Evolutionary conservation across 2,329 filamentous ascomycete genomes (phyloP).

Genomic region (Epichloe hybrida): DNA sequence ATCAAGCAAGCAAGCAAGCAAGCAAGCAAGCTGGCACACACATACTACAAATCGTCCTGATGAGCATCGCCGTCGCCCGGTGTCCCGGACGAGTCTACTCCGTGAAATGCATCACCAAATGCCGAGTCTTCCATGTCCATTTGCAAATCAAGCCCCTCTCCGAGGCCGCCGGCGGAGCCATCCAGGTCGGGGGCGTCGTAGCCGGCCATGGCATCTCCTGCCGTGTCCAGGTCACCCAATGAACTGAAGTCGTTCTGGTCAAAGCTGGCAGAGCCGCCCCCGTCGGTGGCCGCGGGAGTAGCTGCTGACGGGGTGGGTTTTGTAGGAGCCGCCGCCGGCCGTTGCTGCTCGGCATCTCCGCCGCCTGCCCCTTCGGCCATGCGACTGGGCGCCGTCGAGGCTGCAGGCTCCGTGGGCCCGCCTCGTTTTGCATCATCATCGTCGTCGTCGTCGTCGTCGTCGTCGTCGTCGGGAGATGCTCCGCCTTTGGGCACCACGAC

Average conservation of each 20-base stretch:
- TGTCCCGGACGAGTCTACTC: conserved; percentile 31
- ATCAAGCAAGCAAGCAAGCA: too few relatives aligned
- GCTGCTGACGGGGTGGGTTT: conserved; percentile 28
- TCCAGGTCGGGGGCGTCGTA: conserved; percentile 47
- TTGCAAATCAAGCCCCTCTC: conserved; percentile 43
- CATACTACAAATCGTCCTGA: conserved; percentile 19
- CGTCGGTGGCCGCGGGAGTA: conserved; percentile 30
- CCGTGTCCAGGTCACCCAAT: conserved; percentile 53
- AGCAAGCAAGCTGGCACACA: too few relatives aligned
- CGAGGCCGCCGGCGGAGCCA: conserved; percentile 30
- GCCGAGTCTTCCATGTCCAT: conserved; percentile 67
- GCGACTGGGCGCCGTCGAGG: not conserved
- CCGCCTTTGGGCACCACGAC: conserved; percentile 58
- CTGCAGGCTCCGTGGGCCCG: not conserved
- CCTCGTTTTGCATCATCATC: conserved; percentile 2
- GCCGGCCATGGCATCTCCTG: conserved; percentile 55
- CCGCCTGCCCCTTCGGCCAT: not conserved
- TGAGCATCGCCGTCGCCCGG: conserved; percentile 23
- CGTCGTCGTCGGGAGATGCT: conserved; percentile 25
- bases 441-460: conserved; percentile 14
- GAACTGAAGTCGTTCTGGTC: conserved; percentile 50
- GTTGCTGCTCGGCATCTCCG: conserved; percentile 7
- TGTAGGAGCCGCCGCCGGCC: conserved; percentile 13
- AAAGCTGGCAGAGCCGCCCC: conserved; percentile 30
- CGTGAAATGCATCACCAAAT: conserved; percentile 73